Conservation (phyloP, 116 monocot genomes). For the Thalassia testudinum region DNA sequence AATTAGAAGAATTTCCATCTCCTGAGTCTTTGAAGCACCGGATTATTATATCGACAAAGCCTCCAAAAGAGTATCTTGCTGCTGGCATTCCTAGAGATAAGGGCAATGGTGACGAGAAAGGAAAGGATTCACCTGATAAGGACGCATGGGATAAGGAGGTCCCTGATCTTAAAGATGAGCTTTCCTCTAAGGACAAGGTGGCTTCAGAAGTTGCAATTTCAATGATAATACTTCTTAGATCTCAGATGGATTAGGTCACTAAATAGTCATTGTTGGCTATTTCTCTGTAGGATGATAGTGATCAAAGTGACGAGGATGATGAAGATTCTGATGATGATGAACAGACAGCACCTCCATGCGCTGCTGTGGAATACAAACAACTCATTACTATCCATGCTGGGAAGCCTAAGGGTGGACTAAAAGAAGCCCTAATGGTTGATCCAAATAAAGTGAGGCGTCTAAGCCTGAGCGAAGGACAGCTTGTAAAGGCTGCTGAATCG, state of each 20-base stretch:
- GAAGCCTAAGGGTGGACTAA: constrained; percentile 57
- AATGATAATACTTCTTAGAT: too few species aligned
- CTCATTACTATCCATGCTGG: constrained; percentile 69
- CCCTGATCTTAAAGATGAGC: constrained; percentile 29
- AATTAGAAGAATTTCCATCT: constrained; percentile 51
- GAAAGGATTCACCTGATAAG: constrained; percentile 21
- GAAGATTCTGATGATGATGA: constrained; percentile 27
- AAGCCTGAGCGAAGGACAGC: constrained; percentile 67
- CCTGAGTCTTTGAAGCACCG: constrained; percentile 49
- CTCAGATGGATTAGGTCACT: too few species aligned
- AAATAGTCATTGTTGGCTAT: not conserved
- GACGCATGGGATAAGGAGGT: constrained; percentile 62
- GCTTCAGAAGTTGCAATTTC: too few species aligned
- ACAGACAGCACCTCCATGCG: constrained; percentile 7
- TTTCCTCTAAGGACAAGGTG: constrained; percentile 26
- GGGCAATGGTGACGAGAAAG: constrained; percentile 17
- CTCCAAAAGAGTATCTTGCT: constrained; percentile 68
- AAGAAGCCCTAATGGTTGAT: constrained; percentile 50
- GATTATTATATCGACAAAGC: constrained; percentile 76
- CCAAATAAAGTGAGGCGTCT: constrained; percentile 69
- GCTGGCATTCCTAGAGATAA: constrained; percentile 23
- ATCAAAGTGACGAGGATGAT: constrained; percentile 10
- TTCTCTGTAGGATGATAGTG: constrained; percentile 2
- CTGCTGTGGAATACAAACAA: constrained; percentile 33
- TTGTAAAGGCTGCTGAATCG: constrained; percentile 35